Base-by-base conservation (phyloP, 2,329 filamentous ascomycete species). In the Colletotrichum echinochloae region DNA sequence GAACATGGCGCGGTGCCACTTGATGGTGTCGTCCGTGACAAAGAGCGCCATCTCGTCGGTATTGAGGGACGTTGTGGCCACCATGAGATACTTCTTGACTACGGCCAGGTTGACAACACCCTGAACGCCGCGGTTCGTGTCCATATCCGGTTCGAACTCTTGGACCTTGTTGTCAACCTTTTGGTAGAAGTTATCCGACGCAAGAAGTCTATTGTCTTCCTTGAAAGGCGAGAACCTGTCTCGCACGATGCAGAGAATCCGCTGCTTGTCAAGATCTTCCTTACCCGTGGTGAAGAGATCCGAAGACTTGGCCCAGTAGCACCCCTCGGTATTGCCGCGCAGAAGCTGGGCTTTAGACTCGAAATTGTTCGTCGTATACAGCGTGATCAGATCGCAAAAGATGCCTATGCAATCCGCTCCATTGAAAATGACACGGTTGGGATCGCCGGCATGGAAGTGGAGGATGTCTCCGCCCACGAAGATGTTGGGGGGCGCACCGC, bases 1-100 rank as follows among this genome's bases (percentile, higher is more conserved):
- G 80, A 99, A 98, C 77, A 97, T 89, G 70, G 95, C 95, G 63
- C 94, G 91, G 79, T 98, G 94, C 96, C 96, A 99, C 65, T 87
- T 90, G 61, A 90, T 85, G 16, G 93, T 91, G 79, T 99, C 94
- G 74, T 93, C 90, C 12, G 94, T 94, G 66, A 98, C 91, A 79
- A 93, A 99, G 65, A 99, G 88, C 5, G 94, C 94, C 87, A 98
- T 92, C 81, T 99, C 97, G 75, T 93, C 91, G 14, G 94, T 97
- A 60, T 91, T 90, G 44, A 89, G 86, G 23, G 94, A 92, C 72
- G 91, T 90, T 4, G 93, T 92, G 44, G 95, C 96, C 20, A 92
- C 93, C 49, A 99, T 88, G 39, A 99, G 83, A 78, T 92, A 97
- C 75, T 92, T 93, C 81, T 97, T 97, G 71, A 97, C 93, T 12